Percentiles rank a stretch among this genome's conserved stretches.
These are phyloP conservation scores for Forsythia viridissima DNA, from an alignment of 257 asterid genomes.

Conservation along the genomic window DNA sequence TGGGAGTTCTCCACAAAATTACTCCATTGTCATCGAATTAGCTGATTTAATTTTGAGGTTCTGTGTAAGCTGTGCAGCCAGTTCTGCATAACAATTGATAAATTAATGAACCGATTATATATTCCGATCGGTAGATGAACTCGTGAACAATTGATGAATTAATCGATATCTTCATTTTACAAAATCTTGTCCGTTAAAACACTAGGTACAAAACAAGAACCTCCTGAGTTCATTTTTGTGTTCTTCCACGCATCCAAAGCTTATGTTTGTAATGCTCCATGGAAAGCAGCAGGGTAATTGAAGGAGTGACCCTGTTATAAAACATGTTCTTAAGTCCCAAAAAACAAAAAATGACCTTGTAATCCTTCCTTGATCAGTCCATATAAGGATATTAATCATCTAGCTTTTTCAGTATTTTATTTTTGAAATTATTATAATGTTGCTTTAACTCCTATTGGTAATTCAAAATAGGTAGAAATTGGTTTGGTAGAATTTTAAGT, in stretches of 20 bases:
- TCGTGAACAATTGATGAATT: too few species aligned
- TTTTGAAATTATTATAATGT: not conserved
- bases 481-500: not conserved
- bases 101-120: not conserved
- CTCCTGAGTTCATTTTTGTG: not conserved
- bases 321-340: not conserved
- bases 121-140: not conserved
- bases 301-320: not conserved
- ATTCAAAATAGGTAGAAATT: not conserved
- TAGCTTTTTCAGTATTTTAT: not conserved
- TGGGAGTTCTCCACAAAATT: constrained; percentile 20
- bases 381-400: not conserved
- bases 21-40: not conserved
- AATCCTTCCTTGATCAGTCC: not conserved
- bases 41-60: not conserved
- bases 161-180: not conserved
- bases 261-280: not conserved
- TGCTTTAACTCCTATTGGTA: not conserved
- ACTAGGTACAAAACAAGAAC: not conserved
- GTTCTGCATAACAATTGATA: not conserved
- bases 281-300: not conserved
- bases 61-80: not conserved
- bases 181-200: not conserved
- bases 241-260: not conserved
- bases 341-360: not conserved